Percentiles rank a stretch among this genome's conserved stretches.
phyloP scores from a whole-genome alignment of 768 basidiomycete species.

The Naematelia encephala region DNA sequence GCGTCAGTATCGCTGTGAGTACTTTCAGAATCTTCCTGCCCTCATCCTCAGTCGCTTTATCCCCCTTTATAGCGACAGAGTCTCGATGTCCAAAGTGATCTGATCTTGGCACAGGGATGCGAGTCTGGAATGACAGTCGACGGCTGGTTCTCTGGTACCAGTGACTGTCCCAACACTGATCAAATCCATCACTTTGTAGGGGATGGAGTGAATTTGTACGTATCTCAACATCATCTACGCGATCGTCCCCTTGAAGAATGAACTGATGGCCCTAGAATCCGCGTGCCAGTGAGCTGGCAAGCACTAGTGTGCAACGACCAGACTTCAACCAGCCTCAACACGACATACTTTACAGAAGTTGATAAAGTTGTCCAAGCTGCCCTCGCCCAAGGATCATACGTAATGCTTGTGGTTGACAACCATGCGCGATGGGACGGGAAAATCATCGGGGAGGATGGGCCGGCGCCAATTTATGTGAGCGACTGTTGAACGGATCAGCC shows the following conservation, averaged over 20 bases:
- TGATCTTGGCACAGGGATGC: slow-evolving; percentile 25
- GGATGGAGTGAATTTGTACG: slow-evolving; percentile 53
- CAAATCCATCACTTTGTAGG: slow-evolving; percentile 64
- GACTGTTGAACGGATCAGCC: not conserved
- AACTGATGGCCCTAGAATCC: slow-evolving; percentile 52
- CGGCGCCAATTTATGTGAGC: slow-evolving; percentile 52
- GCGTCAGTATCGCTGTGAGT: slow-evolving; percentile 42
- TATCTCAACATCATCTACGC: not conserved
- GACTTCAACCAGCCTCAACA: slow-evolving; percentile 50
- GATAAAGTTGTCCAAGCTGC: slow-evolving; percentile 57
- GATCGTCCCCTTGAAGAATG: slow-evolving; percentile 46
- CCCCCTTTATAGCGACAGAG: too few species aligned
- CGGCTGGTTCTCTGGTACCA: slow-evolving; percentile 13
- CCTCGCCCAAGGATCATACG: slow-evolving; percentile 56
- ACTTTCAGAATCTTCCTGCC: too few species aligned
- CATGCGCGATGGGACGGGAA: slow-evolving; percentile 61
- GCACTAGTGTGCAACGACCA: slow-evolving; percentile 53
- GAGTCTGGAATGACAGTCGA: slow-evolving; percentile 36
- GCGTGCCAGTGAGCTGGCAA: slow-evolving; percentile 64
- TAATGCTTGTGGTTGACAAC: slow-evolving; percentile 61
- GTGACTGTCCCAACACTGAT: slow-evolving; percentile 47
- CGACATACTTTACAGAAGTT: slow-evolving; percentile 55
- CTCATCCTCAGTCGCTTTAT: too few species aligned
- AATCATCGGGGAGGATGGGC: slow-evolving; percentile 64
- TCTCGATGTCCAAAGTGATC: not conserved